phyloP scores from a whole-genome alignment of 139 green algal species.

The Raphidocelis subcapitata region DNA sequence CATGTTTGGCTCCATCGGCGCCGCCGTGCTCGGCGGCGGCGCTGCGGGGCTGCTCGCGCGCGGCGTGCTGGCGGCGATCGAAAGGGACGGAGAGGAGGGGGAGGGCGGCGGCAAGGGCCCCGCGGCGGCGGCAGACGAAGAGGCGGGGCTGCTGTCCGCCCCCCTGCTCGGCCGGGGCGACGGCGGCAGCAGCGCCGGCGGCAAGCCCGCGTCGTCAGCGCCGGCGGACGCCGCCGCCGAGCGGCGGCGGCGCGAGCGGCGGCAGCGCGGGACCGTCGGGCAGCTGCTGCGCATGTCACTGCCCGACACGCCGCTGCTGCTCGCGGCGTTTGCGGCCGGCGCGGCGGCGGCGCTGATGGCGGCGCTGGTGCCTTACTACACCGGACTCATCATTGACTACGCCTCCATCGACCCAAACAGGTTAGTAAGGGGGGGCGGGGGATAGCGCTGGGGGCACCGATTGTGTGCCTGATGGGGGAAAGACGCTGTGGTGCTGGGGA shows the following conservation, averaged over 20 bases:
- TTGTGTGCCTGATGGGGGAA: not conserved
- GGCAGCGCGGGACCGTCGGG: conserved; percentile 36
- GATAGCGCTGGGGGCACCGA: too few species aligned
- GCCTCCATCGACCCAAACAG: conserved; percentile 69
- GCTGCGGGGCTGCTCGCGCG: not conserved
- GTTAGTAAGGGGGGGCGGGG: too few species aligned
- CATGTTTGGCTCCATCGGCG: conserved; percentile 34
- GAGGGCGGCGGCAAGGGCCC: not conserved
- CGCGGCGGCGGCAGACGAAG: conserved; percentile 7
- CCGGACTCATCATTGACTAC: conserved; percentile 76
- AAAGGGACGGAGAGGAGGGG: not conserved
- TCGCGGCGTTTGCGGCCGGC: conserved; percentile 59
- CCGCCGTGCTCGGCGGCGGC: conserved; percentile 17
- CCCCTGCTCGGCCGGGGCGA: not conserved
- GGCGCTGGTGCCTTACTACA: conserved; percentile 78
- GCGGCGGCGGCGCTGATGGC: conserved; percentile 55
- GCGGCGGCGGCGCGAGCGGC: too few species aligned
- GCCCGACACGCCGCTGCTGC: conserved; percentile 52
- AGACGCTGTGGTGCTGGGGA: too few species aligned
- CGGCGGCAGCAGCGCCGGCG: not conserved
- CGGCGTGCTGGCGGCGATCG: not conserved
- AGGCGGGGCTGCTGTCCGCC: not conserved
- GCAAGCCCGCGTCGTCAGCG: not conserved
- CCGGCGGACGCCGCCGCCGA: not conserved
- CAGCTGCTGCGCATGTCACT: conserved; percentile 51